Conservation (phyloP, 2,329 filamentous ascomycete species). For the Falciphora oryzae region DNA sequence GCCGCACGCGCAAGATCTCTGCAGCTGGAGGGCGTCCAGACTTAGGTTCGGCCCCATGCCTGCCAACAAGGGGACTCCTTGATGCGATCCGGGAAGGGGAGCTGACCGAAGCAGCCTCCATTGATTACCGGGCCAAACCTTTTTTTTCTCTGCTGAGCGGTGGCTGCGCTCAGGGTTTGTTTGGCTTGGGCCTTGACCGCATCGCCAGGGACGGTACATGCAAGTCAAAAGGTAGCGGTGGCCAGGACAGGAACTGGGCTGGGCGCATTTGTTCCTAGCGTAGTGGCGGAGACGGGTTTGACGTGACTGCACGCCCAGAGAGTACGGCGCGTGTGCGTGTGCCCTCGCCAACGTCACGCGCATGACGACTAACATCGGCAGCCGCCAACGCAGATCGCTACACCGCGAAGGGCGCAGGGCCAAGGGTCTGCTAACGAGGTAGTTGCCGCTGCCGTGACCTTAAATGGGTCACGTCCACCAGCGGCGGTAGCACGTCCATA, state of each 20-base stretch:
- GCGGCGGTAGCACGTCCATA: neutral
- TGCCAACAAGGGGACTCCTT: too few species aligned
- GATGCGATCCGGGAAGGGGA: too few species aligned
- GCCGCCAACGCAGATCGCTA: neutral
- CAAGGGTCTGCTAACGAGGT: neutral
- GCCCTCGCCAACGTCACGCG: neutral
- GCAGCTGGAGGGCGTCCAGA: too few species aligned
- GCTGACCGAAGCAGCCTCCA: neutral
- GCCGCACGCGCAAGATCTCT: too few species aligned
- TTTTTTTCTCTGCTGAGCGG: neutral
- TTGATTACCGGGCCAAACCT: neutral
- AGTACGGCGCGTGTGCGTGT: neutral
- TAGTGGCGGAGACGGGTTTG: neutral
- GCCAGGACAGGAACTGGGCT: too few species aligned
- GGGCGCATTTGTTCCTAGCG: neutral
- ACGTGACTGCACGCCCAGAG: too few species aligned
- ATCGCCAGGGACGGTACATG: neutral
- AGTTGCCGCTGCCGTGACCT: neutral
- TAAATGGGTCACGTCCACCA: neutral
- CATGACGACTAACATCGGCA: neutral
- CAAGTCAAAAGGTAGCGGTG: neutral
- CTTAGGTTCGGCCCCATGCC: too few species aligned
- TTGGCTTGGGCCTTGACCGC: neutral
- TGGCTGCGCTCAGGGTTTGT: neutral
- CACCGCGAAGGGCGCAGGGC: neutral